A percentile compares a stretch with the other conserved stretches of the same genome.
These are phyloP conservation scores for Gastrodia elata DNA, from an alignment of 106 monocot species.

Conservation along the genomic window DNA sequence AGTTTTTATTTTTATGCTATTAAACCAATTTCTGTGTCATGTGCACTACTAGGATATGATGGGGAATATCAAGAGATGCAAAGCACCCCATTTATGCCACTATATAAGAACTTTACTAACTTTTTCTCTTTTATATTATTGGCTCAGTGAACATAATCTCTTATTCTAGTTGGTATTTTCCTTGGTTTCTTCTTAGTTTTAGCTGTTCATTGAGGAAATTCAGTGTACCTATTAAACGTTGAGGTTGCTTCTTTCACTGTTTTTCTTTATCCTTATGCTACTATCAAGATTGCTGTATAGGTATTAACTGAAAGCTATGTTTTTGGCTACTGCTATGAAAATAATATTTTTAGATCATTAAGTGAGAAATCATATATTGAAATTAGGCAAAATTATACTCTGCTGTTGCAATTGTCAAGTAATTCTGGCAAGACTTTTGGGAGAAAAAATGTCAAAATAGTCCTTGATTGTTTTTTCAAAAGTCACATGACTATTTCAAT, in stretches of 20 bases:
- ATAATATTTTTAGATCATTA: background rate
- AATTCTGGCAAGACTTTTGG: too few relatives aligned
- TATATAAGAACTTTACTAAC: background rate
- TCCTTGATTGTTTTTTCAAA: too few relatives aligned
- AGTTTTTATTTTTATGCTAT: too few relatives aligned
- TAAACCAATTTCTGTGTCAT: too few relatives aligned
- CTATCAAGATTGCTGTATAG: background rate
- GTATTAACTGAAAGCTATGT: background rate
- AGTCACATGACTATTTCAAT: too few relatives aligned
- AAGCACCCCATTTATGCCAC: background rate
- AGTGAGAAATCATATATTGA: background rate
- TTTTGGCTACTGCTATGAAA: background rate
- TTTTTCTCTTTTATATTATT: background rate
- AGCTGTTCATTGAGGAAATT: background rate
- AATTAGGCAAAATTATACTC: background rate
- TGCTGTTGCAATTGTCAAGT: background rate
- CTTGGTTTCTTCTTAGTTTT: too few relatives aligned
- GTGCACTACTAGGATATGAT: too few relatives aligned
- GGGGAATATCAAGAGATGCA: too few relatives aligned
- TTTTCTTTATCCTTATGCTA: background rate
- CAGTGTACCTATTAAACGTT: background rate
- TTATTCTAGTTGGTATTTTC: background rate
- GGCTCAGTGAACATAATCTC: background rate
- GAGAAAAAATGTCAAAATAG: too few relatives aligned
- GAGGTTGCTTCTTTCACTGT: background rate